Conservation (phyloP, 495 filamentous ascomycete genomes). For the Haplographium delicatum region DNA sequence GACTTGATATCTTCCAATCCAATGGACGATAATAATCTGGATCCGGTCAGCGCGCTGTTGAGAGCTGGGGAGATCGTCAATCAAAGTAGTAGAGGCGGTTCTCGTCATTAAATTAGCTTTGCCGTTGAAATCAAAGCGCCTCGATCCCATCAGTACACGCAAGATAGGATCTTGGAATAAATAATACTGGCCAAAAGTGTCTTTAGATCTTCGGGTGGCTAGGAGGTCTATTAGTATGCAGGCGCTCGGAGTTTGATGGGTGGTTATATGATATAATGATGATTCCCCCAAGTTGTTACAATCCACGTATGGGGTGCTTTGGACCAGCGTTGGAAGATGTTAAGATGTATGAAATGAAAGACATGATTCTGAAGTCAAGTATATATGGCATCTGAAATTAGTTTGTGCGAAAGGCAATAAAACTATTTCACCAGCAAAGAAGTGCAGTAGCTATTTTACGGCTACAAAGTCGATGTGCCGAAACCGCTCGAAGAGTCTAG, state of each 20-base stretch:
- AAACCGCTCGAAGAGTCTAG: no score
- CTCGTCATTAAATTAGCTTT: not conserved
- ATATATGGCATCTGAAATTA: no score
- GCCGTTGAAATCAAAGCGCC: not conserved
- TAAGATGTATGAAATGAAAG: slow-evolving; percentile 3
- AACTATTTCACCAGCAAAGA: no score
- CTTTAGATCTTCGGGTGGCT: no score
- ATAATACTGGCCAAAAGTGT: not conserved
- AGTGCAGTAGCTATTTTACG: no score
- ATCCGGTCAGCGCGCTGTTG: slow-evolving; percentile 43
- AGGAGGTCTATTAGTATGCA: no score
- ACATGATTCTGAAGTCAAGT: not conserved
- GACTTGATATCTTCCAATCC: slow-evolving; percentile 7
- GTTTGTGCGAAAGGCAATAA: no score
- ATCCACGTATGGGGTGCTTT: not conserved
- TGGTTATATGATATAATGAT: slow-evolving; percentile 1
- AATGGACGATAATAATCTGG: slow-evolving; percentile 14
- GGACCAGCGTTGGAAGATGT: not conserved
- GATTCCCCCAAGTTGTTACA: not conserved
- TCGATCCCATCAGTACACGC: not conserved
- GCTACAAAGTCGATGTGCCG: no score
- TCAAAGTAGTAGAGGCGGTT: slow-evolving; percentile 22
- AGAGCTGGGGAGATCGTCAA: slow-evolving; percentile 50
- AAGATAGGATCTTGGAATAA: not conserved
- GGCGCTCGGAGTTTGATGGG: slow-evolving; percentile 6